Evolutionary conservation across 495 filamentous ascomycete genomes (phyloP).

Genomic region (Tuber indicum): DNA sequence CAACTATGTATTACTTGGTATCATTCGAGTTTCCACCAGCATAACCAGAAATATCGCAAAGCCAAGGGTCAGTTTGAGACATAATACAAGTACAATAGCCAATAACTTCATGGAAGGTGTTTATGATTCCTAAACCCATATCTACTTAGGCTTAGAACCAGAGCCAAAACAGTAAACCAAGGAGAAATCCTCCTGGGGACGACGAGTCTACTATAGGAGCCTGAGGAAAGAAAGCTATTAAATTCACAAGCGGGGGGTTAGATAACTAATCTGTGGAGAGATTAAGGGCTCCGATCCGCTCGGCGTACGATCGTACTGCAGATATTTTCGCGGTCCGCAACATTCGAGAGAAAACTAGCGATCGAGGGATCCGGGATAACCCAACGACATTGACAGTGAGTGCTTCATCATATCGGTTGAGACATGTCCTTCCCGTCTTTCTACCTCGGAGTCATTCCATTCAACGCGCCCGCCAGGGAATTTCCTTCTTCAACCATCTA

Average conservation of each 20-base stretch:
- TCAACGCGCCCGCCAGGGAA: too few species aligned
- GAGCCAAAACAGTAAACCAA: background rate
- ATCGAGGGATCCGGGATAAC: background rate
- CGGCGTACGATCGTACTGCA: background rate
- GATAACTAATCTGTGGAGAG: background rate
- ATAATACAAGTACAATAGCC: background rate
- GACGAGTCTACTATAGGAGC: background rate
- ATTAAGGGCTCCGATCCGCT: background rate
- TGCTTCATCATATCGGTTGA: background rate
- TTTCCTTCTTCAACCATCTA: too few species aligned
- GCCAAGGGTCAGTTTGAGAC: background rate
- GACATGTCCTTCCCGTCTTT: background rate
- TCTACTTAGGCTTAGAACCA: background rate
- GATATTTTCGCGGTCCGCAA: background rate
- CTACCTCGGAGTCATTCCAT: too few species aligned
- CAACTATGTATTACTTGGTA: background rate
- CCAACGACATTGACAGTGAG: background rate
- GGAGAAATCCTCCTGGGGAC: background rate
- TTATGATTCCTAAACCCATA: background rate
- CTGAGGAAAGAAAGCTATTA: background rate
- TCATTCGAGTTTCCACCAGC: background rate
- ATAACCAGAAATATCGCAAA: too few species aligned
- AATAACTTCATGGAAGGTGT: background rate
- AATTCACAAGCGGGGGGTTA: background rate
- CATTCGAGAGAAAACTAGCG: background rate